Base-by-base conservation (phyloP, 768 basidiomycete genomes). In the Panus rudis region DNA sequence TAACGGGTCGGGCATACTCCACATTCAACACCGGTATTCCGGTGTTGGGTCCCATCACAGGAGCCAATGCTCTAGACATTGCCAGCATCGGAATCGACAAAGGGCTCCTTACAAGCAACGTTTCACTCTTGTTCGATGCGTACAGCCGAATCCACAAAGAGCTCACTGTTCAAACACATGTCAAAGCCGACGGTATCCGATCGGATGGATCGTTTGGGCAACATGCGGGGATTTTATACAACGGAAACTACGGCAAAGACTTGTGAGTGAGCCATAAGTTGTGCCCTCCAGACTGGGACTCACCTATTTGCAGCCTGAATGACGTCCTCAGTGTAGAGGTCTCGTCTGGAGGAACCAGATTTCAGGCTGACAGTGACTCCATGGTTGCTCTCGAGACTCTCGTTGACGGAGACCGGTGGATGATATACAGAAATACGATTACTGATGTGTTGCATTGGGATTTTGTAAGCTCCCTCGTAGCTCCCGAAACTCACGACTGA, bases 391-490 rank as follows among this genome's bases (percentile, higher is more conserved):
- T 84, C 35, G 69, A 67, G 4, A 70, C 66, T 4, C 59, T 79
- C 4, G 68, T 82, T 42, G 65, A 72, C 20, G 81, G 72, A 1
- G 63, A 75, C 42, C 62, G 62, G 25, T 85, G 81, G 81, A 81
- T 82, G 79, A 75, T 81, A 17, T 79, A 71, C 52, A 60, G 62
- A 6, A 82, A 84, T 50, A 58, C 64, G 8, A 44, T 72, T 17
- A 79, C 81, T 1, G 63, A 68, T 8, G 68, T 74, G 3, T 57
- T 76, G 22, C 79, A 81, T 52, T 85, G 79, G 79, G 82, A 85
- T 52, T 76, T 79, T 55, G 80, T 81, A 43, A 53, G 79, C 69
- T 3, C 7, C 22, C 24, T 7, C n/a, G n/a, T n/a, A n/a, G n/a
- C n/a, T 20, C 11, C 14, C 8, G 8, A 7, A n/a, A 16, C 25